Evolutionary conservation across 108 stramenopile species (phyloP), one percentile per base, ranked within the genome.

Genomic region (Pseudonitzschia pungens): DNA sequence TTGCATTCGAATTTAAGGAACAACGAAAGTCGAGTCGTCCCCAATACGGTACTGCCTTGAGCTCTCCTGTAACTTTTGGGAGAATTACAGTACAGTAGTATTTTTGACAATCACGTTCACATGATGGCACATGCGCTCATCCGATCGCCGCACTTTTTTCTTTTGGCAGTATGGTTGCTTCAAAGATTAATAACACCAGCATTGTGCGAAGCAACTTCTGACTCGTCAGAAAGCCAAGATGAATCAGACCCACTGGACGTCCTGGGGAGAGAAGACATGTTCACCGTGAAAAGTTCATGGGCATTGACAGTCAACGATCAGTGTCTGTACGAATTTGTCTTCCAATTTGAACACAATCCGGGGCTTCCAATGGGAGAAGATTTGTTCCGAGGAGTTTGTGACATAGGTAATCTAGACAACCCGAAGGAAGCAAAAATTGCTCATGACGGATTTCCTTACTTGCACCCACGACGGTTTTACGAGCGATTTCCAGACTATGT

Each of bases 251-350:
- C 10, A 14, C 18, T 48, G 45, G 7, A 11, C 14, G 45, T 18
- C 3, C 28, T 79, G 26, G 78, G 78, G 16, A 40, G 45, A 20
- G 21, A 27, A 21, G 58, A 55, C 20, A 69, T 58, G 72, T 33
- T 18, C 21, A 66, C 58, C 1, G 32, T 79, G 18, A 66, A 72
- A 43, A 60, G 59, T 15, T 68, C 72, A 9, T 79, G 78, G 78
- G 41, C 73, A 18, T 59, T 79, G 40, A 79, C 78, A 2, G 78
- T 79, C 15, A 79, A 65, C 53, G 73, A 79, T 27, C 78, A 79
- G 54, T 79, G 78, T 28, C 68, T 79, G 11, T 79, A 74, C 63
- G 78, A 79, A 57, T 79, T 79, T 54, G 63, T 74, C 11, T 74
- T 69, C 48, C 72, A 79, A 48, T 74, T 69, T 20, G 78, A 79